Conservation (phyloP, 768 basidiomycete species). For the Lentinus tigrinus region DNA sequence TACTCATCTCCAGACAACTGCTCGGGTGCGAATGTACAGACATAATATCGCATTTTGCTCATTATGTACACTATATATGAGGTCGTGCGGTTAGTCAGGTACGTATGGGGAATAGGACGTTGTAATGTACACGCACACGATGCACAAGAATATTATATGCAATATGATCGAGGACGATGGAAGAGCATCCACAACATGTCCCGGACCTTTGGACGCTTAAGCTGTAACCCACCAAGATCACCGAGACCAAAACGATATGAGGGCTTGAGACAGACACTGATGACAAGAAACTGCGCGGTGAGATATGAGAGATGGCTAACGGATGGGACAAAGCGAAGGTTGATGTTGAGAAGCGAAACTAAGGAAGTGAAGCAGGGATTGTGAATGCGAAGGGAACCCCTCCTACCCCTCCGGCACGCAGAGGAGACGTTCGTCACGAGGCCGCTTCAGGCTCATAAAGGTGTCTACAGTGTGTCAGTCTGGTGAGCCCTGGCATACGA, state of each 20-base stretch:
- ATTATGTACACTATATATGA: background rate
- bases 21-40: background rate
- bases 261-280: too few relatives aligned
- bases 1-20: too few relatives aligned
- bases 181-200: too few relatives aligned
- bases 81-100: background rate
- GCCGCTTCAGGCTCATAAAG: slow-evolving; percentile 13
- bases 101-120: background rate
- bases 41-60: background rate
- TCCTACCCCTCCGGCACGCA: background rate
- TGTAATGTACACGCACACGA: background rate
- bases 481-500: background rate
- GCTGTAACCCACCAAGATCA: too few relatives aligned
- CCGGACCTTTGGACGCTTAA: too few relatives aligned
- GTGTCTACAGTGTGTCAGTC: slow-evolving; percentile 13
- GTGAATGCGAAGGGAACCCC: background rate
- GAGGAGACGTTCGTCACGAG: background rate
- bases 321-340: too few relatives aligned
- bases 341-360: background rate
- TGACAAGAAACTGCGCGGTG: too few relatives aligned
- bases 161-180: background rate
- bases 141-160: background rate
- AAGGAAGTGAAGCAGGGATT: background rate
- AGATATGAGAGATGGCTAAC: too few relatives aligned
- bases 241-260: too few relatives aligned